These are phyloP conservation scores for Populus davidiana DNA, from an alignment of 345 rosid genomes.

Conservation along the genomic window DNA sequence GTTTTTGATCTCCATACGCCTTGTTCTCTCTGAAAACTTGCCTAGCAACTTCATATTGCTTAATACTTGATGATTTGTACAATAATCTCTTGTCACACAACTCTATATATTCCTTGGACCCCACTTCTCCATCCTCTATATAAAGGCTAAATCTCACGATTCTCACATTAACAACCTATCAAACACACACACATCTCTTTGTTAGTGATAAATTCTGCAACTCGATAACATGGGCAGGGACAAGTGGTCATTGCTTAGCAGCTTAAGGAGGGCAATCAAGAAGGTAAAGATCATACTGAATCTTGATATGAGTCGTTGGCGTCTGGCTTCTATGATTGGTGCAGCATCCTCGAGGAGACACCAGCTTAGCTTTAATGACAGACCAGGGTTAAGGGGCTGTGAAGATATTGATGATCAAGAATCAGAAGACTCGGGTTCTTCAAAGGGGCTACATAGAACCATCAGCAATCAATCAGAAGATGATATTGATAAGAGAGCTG, in stretches of 20 bases:
- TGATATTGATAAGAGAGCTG: conserved; percentile 68
- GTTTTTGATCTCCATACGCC: background rate
- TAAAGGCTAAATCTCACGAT: background rate
- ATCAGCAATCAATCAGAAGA: conserved; percentile 54
- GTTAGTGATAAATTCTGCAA: too few relatives aligned
- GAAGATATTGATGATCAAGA: conserved; percentile 15
- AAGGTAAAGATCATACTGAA: conserved; percentile 58
- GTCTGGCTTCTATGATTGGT: conserved; percentile 43
- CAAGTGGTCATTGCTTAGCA: conserved; percentile 42
- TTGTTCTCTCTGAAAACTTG: background rate
- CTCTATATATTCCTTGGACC: background rate
- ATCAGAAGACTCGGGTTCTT: conserved; percentile 14
- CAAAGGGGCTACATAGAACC: conserved; percentile 40
- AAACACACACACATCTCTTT: too few relatives aligned
- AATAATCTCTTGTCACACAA: background rate
- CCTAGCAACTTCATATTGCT: conserved; percentile 3
- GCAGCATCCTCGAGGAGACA: conserved; percentile 27
- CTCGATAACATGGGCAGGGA: conserved; percentile 9
- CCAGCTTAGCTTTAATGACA: conserved; percentile 55
- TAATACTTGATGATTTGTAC: background rate
- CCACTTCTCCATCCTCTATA: background rate
- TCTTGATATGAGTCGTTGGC: conserved; percentile 48
- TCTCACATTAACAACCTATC: too few relatives aligned
- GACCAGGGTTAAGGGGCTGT: conserved; percentile 54
- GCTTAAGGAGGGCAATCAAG: conserved; percentile 61